Percentiles rank a stretch among this genome's conserved stretches.
phyloP scores from a whole-genome alignment of 208 protist genomes.

The Leishmania guyanensis region DNA sequence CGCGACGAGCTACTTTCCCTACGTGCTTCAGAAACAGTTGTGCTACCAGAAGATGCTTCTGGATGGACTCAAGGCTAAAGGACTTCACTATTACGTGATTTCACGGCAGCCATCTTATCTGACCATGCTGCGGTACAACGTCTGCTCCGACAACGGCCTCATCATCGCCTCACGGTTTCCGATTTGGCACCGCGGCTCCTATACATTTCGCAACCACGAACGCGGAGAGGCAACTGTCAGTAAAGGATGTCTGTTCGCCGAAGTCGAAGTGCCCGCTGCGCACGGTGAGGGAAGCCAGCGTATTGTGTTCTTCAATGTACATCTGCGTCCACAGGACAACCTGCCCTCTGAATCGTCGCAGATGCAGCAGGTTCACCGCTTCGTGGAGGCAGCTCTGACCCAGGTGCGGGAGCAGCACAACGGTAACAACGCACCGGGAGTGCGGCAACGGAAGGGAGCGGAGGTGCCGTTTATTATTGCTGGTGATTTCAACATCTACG shows the following conservation, averaged over 20 bases:
- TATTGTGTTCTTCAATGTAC: slow-evolving; percentile 85
- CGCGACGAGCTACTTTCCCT: slow-evolving; percentile 74
- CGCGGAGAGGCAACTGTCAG: slow-evolving; percentile 40
- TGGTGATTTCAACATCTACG: slow-evolving; percentile 87
- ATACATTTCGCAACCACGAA: slow-evolving; percentile 75
- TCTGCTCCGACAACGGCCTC: slow-evolving; percentile 85
- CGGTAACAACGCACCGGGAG: not conserved
- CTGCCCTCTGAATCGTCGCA: slow-evolving; percentile 58
- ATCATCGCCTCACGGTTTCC: slow-evolving; percentile 88
- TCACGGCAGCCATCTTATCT: slow-evolving; percentile 82
- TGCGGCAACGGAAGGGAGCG: not conserved
- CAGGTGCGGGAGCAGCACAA: slow-evolving; percentile 43
- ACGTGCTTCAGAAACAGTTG: slow-evolving; percentile 67
- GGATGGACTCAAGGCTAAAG: slow-evolving; percentile 69
- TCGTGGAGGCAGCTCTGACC: slow-evolving; percentile 65
- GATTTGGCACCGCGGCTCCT: slow-evolving; percentile 78
- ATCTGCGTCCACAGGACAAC: slow-evolving; percentile 75
- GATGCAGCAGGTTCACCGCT: slow-evolving; percentile 75
- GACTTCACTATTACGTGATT: slow-evolving; percentile 85
- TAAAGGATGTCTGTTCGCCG: slow-evolving; percentile 86
- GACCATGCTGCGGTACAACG: slow-evolving; percentile 79
- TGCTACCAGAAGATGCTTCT: slow-evolving; percentile 82
- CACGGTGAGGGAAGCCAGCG: slow-evolving; percentile 29
- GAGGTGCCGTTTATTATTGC: slow-evolving; percentile 74
- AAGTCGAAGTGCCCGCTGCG: slow-evolving; percentile 69